Evolutionary conservation across 129 eudicot genomes (phyloP).

Genomic region (Rutidosis leptorrhynchoides): DNA sequence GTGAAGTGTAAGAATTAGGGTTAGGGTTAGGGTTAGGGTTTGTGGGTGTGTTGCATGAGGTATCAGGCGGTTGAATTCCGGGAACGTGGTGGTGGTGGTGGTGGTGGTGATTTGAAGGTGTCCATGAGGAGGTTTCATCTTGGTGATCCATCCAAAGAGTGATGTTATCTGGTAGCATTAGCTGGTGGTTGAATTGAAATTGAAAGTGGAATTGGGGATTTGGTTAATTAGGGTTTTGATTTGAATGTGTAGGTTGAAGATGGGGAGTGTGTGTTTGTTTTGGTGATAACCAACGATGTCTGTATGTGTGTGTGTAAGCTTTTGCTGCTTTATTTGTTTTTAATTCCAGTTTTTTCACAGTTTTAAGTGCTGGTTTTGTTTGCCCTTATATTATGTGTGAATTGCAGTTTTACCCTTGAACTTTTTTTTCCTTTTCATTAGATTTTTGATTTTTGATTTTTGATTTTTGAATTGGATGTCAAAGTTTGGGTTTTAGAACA

Average conservation of each 20-base stretch:
- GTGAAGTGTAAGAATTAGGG: conserved; percentile 26
- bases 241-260: not conserved
- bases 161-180: conserved; percentile 45
- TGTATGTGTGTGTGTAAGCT: conserved; percentile 18
- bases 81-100: not conserved
- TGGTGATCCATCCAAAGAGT: conserved; percentile 47
- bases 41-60: conserved; percentile 6
- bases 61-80: not conserved
- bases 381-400: conserved; percentile 11
- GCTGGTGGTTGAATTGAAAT: not conserved
- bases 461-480: not conserved
- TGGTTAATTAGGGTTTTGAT: not conserved
- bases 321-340: conserved; percentile 6
- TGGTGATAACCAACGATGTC: conserved; percentile 26
- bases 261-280: not conserved
- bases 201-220: not conserved
- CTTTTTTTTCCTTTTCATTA: not conserved
- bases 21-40: conserved; percentile 25
- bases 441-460: not conserved
- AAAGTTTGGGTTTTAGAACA: not conserved
- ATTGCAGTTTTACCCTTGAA: conserved; percentile 16
- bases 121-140: conserved; percentile 40
- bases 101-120: conserved; percentile 18
- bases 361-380: not conserved
- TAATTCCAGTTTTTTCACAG: not conserved